These are phyloP conservation scores for Lactarius deliciosus DNA, from an alignment of 768 basidiomycete genomes.

Conservation along the genomic window DNA sequence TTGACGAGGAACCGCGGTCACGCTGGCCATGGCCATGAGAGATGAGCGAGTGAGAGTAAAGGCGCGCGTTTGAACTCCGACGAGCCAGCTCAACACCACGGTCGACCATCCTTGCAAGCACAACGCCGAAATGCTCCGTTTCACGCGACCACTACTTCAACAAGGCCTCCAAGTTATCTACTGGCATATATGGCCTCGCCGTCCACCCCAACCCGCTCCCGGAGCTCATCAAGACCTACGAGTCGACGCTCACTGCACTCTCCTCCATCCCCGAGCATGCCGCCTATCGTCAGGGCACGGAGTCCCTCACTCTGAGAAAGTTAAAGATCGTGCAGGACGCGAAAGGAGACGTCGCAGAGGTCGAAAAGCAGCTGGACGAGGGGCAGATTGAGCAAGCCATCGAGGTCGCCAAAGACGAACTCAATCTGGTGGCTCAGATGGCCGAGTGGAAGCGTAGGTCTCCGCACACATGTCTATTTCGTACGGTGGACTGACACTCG, in stretches of 20 bases:
- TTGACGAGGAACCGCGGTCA: conserved; percentile 23
- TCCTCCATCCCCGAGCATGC: conserved; percentile 73
- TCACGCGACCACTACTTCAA: conserved; percentile 66
- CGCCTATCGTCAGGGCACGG: conserved; percentile 86
- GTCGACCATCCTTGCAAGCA: conserved; percentile 26
- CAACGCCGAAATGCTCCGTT: conserved; percentile 61
- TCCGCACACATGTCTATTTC: conserved; percentile 5
- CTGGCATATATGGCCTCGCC: conserved; percentile 80
- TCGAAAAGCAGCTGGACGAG: conserved; percentile 75
- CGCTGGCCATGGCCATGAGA: conserved; percentile 8
- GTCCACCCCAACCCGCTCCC: conserved; percentile 87
- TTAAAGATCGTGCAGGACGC: conserved; percentile 69
- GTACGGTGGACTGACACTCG: conserved; percentile 1
- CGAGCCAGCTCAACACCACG: not conserved
- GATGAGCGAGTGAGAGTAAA: too few relatives aligned
- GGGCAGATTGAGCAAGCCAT: conserved; percentile 88
- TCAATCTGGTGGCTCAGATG: conserved; percentile 76
- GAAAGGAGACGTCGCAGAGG: conserved; percentile 61
- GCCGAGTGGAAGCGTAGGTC: conserved; percentile 95
- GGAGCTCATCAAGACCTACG: conserved; percentile 70
- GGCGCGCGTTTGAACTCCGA: conserved; percentile 27
- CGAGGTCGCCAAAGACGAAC: conserved; percentile 79
- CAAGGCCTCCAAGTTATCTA: conserved; percentile 67
- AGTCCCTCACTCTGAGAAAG: conserved; percentile 80
- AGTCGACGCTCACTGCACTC: conserved; percentile 70